Evolutionary conservation across 768 basidiomycete species (phyloP), one percentile per base, ranked within the genome.

Genomic region (Phanerochaete carnosa): DNA sequence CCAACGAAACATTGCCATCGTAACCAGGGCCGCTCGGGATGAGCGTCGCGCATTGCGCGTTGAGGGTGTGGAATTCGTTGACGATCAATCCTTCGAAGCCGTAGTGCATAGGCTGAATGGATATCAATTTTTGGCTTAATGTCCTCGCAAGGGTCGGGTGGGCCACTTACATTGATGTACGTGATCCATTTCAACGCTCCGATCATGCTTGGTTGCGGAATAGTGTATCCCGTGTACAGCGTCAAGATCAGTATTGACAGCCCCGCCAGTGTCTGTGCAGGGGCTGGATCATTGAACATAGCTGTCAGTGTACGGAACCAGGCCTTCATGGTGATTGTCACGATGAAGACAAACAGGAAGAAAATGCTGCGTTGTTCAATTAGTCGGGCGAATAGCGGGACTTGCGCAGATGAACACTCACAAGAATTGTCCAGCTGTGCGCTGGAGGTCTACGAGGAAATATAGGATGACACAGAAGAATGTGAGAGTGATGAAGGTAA

Each of bases 21-120:
- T 91, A 91, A 0, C 83, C 83, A 0, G 86, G 74, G 0, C 89
- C 88, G 2, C 75, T 78, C 3, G 89, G 87, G 0, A 87, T 83
- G 15, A 90, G 74, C 43, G 76, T 70, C 26, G 87, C 75, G 67
- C 88, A 88, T 15, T 74, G 67, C 47, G 87, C 90, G 23, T 88
- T 72, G 7, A 90, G 73, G 0, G 83, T 86, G 64, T 82, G 84
- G 74, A 95, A 94, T 71, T 96, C 92, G 73, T 94, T 95, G 23
- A 83, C 78, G 69, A 95, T 78, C 45, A 94, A 71, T 0, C 81
- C 78, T 62, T 93, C 89, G 69, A 95, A 94, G 0, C 83, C 87
- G 68, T 86, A 94, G 1, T 76, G 80, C 37, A 92, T 62, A 57
- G 93, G 80, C 86, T 87, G 61, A 66, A 57, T 43, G 70, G 69